Conservation (phyloP, 225 moss, liverwort and hornwort species). For the Straminergon stramineum region DNA sequence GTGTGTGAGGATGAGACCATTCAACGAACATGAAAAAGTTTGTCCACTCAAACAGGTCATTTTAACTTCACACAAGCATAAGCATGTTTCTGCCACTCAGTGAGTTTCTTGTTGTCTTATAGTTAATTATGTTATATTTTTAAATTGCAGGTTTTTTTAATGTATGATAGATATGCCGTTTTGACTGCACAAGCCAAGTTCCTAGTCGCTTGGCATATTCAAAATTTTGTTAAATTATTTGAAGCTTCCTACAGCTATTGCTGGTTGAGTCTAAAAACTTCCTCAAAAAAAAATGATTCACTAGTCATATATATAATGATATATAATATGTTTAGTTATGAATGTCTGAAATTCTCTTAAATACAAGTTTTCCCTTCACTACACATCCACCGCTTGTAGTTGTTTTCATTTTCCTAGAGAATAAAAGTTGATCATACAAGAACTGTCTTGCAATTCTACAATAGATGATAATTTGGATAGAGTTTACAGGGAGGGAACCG, state of each 20-base stretch:
- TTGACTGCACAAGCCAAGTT: neutral
- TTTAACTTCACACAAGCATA: neutral
- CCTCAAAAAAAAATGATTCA: neutral
- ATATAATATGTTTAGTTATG: neutral
- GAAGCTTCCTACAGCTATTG: neutral
- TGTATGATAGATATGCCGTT: neutral
- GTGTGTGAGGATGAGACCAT: conserved; percentile 41
- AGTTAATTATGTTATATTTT: neutral
- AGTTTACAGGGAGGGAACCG: neutral
- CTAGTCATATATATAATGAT: neutral
- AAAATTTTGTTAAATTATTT: neutral
- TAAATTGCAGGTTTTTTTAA: neutral
- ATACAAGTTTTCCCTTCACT: neutral
- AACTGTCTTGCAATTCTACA: neutral
- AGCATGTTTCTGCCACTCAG: neutral
- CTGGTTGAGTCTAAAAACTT: neutral
- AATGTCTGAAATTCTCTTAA: neutral
- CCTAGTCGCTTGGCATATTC: neutral
- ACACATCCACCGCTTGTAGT: neutral
- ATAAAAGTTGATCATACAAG: neutral
- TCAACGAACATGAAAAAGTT: conserved; percentile 41
- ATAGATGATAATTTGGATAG: neutral
- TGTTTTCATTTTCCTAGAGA: neutral
- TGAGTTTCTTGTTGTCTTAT: neutral
- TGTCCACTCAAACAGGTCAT: conserved; percentile 35